Conservation (phyloP, 768 basidiomycete species). For the Lactarius pseudohatsudake region DNA sequence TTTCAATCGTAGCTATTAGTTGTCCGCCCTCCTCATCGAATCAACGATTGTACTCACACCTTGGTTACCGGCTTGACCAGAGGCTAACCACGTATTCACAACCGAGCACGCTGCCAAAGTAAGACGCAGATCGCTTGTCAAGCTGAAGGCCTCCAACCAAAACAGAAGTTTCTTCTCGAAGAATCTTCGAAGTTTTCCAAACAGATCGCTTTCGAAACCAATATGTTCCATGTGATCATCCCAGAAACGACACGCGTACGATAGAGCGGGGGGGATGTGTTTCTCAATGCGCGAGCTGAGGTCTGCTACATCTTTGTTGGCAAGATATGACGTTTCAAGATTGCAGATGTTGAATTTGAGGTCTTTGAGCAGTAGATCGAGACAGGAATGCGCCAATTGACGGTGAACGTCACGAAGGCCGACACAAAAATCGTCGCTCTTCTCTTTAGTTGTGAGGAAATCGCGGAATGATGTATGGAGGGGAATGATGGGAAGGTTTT, state of each 20-base stretch:
- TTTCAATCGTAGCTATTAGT: not conserved
- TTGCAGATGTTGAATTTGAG: conserved; percentile 5
- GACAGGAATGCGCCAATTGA: not conserved
- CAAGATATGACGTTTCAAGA: not conserved
- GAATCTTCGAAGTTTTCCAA: not conserved
- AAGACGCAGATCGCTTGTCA: not conserved
- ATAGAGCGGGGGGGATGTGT: not conserved
- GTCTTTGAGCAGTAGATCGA: not conserved
- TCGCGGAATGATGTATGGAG: conserved; percentile 1
- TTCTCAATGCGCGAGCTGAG: not conserved
- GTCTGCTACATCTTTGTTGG: not conserved
- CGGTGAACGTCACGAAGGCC: conserved; percentile 1
- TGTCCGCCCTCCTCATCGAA: not conserved
- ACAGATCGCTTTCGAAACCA: not conserved
- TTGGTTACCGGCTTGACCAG: not conserved
- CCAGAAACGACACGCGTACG: conserved; percentile 4
- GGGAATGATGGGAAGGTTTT: not conserved
- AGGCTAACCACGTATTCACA: not conserved
- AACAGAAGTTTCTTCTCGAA: conserved; percentile 2
- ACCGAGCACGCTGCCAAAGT: not conserved
- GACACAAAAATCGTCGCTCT: not conserved
- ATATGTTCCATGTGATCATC: not conserved
- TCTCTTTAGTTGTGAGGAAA: not conserved
- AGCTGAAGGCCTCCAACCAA: conserved; percentile 11
- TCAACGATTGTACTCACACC: not conserved